Base-by-base conservation (phyloP, 768 basidiomycete genomes). In the Erythrobasidium yunnanense region DNA sequence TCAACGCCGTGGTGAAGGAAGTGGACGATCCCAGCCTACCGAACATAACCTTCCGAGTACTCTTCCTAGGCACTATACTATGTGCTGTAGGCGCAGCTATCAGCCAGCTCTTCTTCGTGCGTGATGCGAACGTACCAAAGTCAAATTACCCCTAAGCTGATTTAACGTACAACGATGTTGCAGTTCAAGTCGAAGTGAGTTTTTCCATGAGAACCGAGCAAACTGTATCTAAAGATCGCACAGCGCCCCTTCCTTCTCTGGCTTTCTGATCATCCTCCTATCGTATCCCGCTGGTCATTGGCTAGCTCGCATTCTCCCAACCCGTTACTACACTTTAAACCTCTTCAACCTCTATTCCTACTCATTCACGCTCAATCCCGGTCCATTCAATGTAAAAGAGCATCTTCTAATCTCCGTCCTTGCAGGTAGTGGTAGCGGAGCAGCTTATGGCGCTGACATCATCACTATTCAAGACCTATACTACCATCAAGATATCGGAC, bases 391-490 rank as follows among this genome's bases (percentile, higher is more conserved):
- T 18, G 68, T 71, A 38, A 75, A 75, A 47, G 73, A 73, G 57
- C 73, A 74, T 25, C 52, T 74, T 11, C 68, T 73, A 25, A 65
- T 53, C 50, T 33, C 42, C 8, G 51, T 58, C 2, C 25, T 53
- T 3, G 42, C 60, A 6, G 47, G 55, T 1, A 20, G 29, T 1
- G 67, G 67, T 5, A 20, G 20, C 0, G 27, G 27, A 15, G 72
- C 73, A 2, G 75, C 75, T 0, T 75, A 75, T 47, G 75, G 74
- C 0, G 69, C 68, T 27, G 75, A 75, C 49, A 74, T 75, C 69
- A 52, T 75, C 13, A 66, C 73, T 1, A 71, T 76, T 2, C 73
- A 74, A 35, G 62, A 67, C 2, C 69, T 76, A 17, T 75, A 72
- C 69, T 73, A 75, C 68, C 51, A 75, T 3, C 63, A 68, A 1